Evolutionary conservation across 208 protist genomes (phyloP).

Genomic region (Leishmania lainsoni): DNA sequence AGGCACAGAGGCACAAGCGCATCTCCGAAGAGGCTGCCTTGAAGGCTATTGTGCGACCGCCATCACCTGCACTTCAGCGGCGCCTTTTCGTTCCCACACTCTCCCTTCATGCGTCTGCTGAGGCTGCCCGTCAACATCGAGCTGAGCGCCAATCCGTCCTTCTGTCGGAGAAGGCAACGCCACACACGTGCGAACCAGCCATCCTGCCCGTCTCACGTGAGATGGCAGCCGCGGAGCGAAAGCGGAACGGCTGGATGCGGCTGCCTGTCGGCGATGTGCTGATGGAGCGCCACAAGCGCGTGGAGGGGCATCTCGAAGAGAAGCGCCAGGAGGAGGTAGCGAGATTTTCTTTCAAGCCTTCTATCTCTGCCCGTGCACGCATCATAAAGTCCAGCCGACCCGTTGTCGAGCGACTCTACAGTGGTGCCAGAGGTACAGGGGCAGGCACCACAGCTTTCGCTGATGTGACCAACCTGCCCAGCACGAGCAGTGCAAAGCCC

Average conservation of each 20-base stretch:
- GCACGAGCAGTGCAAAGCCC: neutral
- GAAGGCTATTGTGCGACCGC: neutral
- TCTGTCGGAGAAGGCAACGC: neutral
- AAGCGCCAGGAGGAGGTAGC: constrained; percentile 18
- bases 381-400: constrained; percentile 1
- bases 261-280: constrained; percentile 24
- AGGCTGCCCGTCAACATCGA: constrained; percentile 20
- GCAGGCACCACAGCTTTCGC: neutral
- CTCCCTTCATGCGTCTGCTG: constrained; percentile 21
- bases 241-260: constrained; percentile 16
- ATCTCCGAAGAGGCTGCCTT: constrained; percentile 2
- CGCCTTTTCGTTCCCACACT: constrained; percentile 17
- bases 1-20: constrained; percentile 11
- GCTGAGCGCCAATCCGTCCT: constrained; percentile 10
- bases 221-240: constrained; percentile 22
- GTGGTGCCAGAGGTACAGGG: constrained; percentile 14
- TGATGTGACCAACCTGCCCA: constrained; percentile 20
- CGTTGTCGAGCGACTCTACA: constrained; percentile 51
- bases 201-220: constrained; percentile 29
- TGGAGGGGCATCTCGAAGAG: constrained; percentile 15
- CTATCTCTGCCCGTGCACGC: constrained; percentile 22
- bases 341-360: constrained; percentile 38
- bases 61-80: constrained; percentile 4
- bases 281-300: constrained; percentile 17
- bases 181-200: constrained; percentile 7